phyloP scores from a whole-genome alignment of 2,329 filamentous ascomycete genomes.

The Aspergillus ochraceus region DNA sequence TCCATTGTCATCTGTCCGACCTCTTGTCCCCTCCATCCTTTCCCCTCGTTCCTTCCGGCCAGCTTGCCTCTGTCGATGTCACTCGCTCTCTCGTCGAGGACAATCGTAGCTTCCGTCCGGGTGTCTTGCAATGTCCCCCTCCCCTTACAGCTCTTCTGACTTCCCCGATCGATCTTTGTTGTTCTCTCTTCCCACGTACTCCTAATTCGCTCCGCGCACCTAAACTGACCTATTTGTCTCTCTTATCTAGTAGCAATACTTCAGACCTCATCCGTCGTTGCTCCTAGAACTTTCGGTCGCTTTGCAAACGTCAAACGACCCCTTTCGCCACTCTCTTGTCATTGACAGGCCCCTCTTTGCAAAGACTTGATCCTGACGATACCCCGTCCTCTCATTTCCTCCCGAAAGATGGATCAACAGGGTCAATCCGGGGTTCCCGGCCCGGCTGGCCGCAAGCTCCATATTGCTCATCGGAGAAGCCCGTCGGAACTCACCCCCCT shows the following conservation, averaged over 20 bases:
- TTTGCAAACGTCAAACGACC: conserved; percentile 24
- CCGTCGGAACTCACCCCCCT: conserved; percentile 95
- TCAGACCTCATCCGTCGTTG: conserved; percentile 19
- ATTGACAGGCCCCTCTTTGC: not conserved
- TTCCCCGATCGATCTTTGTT: conserved; percentile 4
- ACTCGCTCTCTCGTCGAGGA: conserved; percentile 11
- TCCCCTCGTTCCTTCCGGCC: conserved; percentile 6
- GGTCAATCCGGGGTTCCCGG: conserved; percentile 60
- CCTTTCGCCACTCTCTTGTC: conserved; percentile 26
- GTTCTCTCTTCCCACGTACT: conserved; percentile 1
- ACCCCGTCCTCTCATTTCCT: conserved; percentile 18
- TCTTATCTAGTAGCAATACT: conserved; percentile 18
- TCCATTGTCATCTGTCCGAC: not conserved
- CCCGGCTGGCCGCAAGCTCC: conserved; percentile 82
- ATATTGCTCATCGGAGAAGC: conserved; percentile 95
- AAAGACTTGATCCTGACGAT: conserved; percentile 1
- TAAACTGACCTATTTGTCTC: conserved; percentile 19
- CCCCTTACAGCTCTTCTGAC: not conserved
- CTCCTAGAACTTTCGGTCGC: conserved; percentile 27
- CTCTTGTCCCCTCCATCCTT: not conserved
- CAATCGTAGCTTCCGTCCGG: conserved; percentile 25
- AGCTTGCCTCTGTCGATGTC: conserved; percentile 14
- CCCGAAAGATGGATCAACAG: conserved; percentile 63
- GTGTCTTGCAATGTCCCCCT: conserved; percentile 10
- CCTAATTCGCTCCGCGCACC: conserved; percentile 4